Conservation (phyloP, 805 yeast species). For the Starmerella floris region DNA sequence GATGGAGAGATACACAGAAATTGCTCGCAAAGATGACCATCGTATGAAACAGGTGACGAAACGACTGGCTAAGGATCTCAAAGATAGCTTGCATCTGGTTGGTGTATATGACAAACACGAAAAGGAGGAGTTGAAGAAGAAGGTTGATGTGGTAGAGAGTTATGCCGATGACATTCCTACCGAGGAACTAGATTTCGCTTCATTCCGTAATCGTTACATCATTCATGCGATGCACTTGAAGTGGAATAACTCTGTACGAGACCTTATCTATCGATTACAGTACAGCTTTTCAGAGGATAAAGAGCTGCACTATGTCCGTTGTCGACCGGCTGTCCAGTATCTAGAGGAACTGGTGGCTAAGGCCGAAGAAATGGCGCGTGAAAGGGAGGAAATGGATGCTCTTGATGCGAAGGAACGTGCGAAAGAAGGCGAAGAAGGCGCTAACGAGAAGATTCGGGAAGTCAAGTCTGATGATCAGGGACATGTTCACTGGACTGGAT, state of each 20-base stretch:
- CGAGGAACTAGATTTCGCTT: not conserved
- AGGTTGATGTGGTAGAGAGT: not conserved
- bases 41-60: constrained; percentile 4
- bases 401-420: not conserved
- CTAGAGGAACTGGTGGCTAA: constrained; percentile 39
- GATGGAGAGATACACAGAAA: constrained; percentile 12
- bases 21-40: constrained; percentile 13
- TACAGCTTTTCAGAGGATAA: constrained; percentile 36
- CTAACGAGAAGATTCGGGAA: not conserved
- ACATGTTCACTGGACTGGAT: not conserved
- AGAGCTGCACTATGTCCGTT: constrained; percentile 33
- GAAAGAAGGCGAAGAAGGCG: not conserved
- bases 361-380: constrained; percentile 20
- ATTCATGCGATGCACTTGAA: constrained; percentile 59
- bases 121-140: not conserved
- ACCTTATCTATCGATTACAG: constrained; percentile 47
- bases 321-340: constrained; percentile 38
- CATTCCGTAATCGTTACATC: constrained; percentile 54
- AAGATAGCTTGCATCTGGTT: not conserved
- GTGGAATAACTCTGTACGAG: constrained; percentile 64
- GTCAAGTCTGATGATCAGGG: not conserved
- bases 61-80: not conserved
- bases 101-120: not conserved
- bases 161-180: not conserved
- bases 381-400: not conserved